Evolutionary conservation across 352 stramenopile genomes (phyloP), one percentile per base, ranked within the genome.

Genomic region (Globisporangium ultimum): DNA sequence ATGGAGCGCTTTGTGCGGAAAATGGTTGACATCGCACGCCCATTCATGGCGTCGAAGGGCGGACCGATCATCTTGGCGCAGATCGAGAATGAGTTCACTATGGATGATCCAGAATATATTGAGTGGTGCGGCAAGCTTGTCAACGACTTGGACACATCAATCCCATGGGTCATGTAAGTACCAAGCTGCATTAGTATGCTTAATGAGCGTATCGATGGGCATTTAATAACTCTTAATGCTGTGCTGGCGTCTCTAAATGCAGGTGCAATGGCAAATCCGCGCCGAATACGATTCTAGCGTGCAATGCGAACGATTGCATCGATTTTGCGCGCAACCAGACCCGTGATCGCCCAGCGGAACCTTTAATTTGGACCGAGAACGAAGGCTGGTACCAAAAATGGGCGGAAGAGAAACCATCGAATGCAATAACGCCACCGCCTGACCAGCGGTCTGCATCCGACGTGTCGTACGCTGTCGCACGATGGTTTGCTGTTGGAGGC

Each of bases 301-400:
- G 80, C 53, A 88, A 89, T 46, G 75, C 43, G 41, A 73, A 88
- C 54, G 79, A 91, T 50, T 91, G 81, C 28, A 68, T 88, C 9
- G 66, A 80, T 18, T 89, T 91, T 58, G 79, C 79, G 0, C 40
- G 59, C 4, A 75, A 74, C 3, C 71, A 83, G 14, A 68, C 70
- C n/a, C 66, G 72, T 18, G 58, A 78, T 2, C 73, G 68, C 0
- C 74, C 78, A 0, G 64, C 52, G 0, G 65, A 84, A 48, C 81
- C 81, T 17, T 70, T 91, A 15, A 68, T 89, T n/a, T 91, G 81
- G 81, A 89, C 82, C 9, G 80, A 90, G 55, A 72, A 90, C 41
- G 80, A 90, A 68, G 80, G 76, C 17, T 90, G 80, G 80, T 90
- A 85, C 63, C 58, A 88, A 56, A 83, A 72, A 0, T 90, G 80